Conservation (phyloP, 78 protist species). For the Bodo saltans region DNA sequence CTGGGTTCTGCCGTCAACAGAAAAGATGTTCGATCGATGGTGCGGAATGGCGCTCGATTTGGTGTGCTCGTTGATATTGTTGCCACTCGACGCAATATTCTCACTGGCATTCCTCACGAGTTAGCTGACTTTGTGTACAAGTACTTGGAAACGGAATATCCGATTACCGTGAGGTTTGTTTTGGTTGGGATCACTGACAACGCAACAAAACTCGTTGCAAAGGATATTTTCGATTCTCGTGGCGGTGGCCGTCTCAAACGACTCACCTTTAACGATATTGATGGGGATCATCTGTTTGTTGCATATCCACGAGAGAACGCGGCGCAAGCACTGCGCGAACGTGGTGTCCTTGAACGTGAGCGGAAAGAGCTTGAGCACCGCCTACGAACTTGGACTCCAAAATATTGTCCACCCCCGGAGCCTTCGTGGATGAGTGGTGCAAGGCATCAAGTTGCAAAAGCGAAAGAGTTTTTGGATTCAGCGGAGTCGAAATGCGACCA, state of each 20-base stretch:
- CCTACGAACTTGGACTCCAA: no score
- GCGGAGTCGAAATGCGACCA: no score
- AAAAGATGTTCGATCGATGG: not conserved
- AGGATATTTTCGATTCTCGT: not conserved
- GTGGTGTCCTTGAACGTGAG: no score
- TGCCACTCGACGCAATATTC: not conserved
- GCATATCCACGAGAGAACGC: not conserved
- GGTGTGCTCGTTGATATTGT: not conserved
- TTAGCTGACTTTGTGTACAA: not conserved
- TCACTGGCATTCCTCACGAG: not conserved
- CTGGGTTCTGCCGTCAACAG: not conserved
- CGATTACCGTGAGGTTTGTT: not conserved
- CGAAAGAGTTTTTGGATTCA: no score
- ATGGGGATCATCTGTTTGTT: not conserved
- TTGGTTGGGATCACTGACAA: not conserved
- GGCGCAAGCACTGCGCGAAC: not conserved
- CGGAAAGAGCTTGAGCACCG: no score
- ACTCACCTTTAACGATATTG: not conserved
- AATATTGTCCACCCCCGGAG: no score
- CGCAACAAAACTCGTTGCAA: not conserved
- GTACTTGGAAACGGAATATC: not conserved
- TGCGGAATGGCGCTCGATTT: not conserved
- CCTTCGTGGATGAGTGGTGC: no score
- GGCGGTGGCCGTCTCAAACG: no score
- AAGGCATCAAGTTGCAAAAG: no score